A percentile compares a stretch with the other conserved stretches of the same genome.
These are phyloP conservation scores for Cladosporium phlei DNA, from an alignment of 2,329 filamentous ascomycete genomes.

Conservation along the genomic window DNA sequence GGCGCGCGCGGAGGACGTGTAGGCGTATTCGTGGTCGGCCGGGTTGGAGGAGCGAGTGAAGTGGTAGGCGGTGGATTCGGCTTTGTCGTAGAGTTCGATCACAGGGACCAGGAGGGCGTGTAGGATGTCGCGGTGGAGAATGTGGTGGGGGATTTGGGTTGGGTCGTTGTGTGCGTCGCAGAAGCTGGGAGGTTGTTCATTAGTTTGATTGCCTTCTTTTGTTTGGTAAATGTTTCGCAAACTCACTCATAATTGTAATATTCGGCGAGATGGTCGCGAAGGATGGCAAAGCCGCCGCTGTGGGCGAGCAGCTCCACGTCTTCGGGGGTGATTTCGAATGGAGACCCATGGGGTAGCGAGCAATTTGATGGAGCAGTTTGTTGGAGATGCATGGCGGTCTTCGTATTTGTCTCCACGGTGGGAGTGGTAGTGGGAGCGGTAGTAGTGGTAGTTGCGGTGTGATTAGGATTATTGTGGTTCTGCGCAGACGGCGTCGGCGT, in stretches of 20 bases:
- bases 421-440: too few species aligned
- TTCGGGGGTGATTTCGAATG: constrained; percentile 40
- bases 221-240: too few species aligned
- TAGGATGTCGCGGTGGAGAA: constrained; percentile 55
- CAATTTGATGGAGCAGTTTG: too few species aligned
- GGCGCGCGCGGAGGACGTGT: constrained; percentile 51
- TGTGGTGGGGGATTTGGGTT: constrained; percentile 9
- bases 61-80: constrained; percentile 48
- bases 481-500: too few species aligned
- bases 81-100: constrained; percentile 52
- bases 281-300: constrained; percentile 41
- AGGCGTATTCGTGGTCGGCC: constrained; percentile 54
- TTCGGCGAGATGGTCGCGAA: constrained; percentile 39
- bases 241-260: constrained; percentile 36
- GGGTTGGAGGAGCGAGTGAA: constrained; percentile 45
- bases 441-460: too few species aligned
- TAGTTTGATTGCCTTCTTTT: too few species aligned
- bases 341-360: constrained; percentile 29
- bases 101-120: constrained; percentile 56
- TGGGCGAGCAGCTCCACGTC: constrained; percentile 37
- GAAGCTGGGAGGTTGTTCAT: constrained; percentile 41
- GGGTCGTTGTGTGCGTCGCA: constrained; percentile 36
- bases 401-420: constrained; percentile 16
- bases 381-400: constrained; percentile 12
- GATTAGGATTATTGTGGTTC: not conserved